Evolutionary conservation across 257 asterid species (phyloP), one percentile per base, ranked within the genome.

Genomic region (Solanum virginianum): DNA sequence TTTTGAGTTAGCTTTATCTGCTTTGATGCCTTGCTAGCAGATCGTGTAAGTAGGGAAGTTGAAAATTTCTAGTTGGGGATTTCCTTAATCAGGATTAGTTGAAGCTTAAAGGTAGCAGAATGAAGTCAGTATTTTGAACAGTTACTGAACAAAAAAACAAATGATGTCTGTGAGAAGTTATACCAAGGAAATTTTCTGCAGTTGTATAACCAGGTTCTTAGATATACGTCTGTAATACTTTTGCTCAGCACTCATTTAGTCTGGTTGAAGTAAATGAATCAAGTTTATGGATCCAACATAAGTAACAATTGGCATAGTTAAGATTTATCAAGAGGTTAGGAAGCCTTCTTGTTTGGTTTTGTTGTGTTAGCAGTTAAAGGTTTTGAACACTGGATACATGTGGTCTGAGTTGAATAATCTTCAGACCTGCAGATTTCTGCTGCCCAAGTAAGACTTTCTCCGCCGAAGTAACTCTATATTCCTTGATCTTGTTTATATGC

Each of bases 401-500:
- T 75, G 84, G 87, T 87, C 43, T 55, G 88, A 10, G 80, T 32
- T 57, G 82, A 82, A 82, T 45, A 80, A 88, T 85, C 86, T 88
- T 83, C 90, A 79, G 68, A 86, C 77, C 84, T 85, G 79, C 49
- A 43, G 85, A 80, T 89, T 79, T 83, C 89, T 88, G 85, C 92
- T 47, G 20, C 71, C 65, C 88, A 86, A 69, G 92, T 89, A 89
- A 89, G 92, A 85, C 22, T 80, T 75, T 77, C 69, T 32, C 60
- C 26, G 71, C 53, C 81, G 11, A 79, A 53, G 82, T 75, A 75
- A 75, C 62, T 75, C 51, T 24, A 75, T 41, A 39, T 72, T 51
- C 17, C 43, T 9, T 26, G 57, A 32, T 45, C 83, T 29, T 49
- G 70, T 29, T 53, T 75, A 17, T 16, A 51, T 53, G 65, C 45